A percentile compares a stretch with the other conserved stretches of the same genome.
Evolutionary conservation across 2,329 filamentous ascomycete genomes (phyloP).

Genomic region (Lachnellula arida): DNA sequence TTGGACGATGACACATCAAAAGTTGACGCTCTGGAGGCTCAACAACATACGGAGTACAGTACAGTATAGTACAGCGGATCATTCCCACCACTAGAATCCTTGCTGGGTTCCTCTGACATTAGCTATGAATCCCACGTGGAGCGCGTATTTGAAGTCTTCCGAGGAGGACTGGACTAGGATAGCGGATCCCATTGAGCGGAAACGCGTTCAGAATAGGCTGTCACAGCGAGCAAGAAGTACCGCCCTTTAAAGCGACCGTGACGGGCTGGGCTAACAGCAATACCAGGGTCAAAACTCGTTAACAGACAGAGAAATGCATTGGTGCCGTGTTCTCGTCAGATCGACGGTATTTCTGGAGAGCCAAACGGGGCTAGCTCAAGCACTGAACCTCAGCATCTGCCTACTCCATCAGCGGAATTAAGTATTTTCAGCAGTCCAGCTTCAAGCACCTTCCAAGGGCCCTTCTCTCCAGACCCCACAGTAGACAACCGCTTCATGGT

Average conservation of each 20-base stretch:
- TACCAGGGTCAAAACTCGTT: conserved; percentile 11
- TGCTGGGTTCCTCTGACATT: background rate
- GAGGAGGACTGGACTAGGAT: conserved; percentile 34
- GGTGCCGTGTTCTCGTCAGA: background rate
- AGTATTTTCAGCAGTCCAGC: conserved; percentile 1
- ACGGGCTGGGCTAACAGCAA: conserved; percentile 1
- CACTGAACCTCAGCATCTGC: conserved; percentile 2
- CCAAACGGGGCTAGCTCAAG: background rate
- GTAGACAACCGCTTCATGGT: conserved; percentile 17
- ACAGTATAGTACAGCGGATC: too few relatives aligned
- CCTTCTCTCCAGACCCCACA: conserved; percentile 4
- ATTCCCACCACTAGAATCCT: too few relatives aligned
- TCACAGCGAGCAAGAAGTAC: conserved; percentile 26
- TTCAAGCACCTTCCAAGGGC: background rate
- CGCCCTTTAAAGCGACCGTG: background rate
- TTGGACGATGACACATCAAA: too few relatives aligned
- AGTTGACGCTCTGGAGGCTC: too few relatives aligned
- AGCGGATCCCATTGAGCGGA: conserved; percentile 28
- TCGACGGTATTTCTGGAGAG: background rate
- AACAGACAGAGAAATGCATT: conserved; percentile 2
- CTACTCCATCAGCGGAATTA: conserved; percentile 3
- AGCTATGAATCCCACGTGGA: conserved; percentile 15
- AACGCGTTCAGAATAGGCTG: conserved; percentile 24
- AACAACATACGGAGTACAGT: too few relatives aligned
- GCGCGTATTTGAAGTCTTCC: conserved; percentile 15